A percentile compares a stretch with the other conserved stretches of the same genome.
phyloP scores from a whole-genome alignment of 2,329 filamentous ascomycete species.

The Verruconis gallopava region DNA sequence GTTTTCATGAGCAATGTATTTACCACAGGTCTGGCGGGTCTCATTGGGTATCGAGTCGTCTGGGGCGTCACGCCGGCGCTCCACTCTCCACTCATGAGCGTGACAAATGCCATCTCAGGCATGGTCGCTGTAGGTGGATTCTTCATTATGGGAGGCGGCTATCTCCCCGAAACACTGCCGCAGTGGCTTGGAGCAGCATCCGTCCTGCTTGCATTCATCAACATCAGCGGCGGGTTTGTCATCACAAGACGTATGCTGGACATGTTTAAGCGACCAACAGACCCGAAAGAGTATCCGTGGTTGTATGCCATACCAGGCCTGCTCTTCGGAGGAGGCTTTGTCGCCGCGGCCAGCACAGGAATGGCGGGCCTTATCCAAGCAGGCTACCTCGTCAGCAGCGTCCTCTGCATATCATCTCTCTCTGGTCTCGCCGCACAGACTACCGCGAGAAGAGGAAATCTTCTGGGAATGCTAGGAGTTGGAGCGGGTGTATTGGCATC shows the following conservation, averaged over 20 bases:
- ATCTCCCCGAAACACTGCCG: constrained; percentile 50
- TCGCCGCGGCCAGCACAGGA: constrained; percentile 68
- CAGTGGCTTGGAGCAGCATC: constrained; percentile 67
- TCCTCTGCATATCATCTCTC: constrained; percentile 75
- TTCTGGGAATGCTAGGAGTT: constrained; percentile 77
- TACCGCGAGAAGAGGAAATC: constrained; percentile 74
- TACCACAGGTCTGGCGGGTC: constrained; percentile 67
- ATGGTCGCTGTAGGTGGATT: constrained; percentile 80
- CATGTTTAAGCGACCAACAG: constrained; percentile 51
- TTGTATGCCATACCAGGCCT: constrained; percentile 66
- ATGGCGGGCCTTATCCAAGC: constrained; percentile 76
- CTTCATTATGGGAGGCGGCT: constrained; percentile 75
- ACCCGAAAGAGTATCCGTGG: constrained; percentile 81
- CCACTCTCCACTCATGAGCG: constrained; percentile 82
- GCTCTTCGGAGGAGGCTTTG: constrained; percentile 67
- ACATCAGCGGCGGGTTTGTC: constrained; percentile 78
- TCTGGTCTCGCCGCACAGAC: constrained; percentile 70
- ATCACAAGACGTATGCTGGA: constrained; percentile 90
- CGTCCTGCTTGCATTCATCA: constrained; percentile 75
- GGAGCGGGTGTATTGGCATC: constrained; percentile 73
- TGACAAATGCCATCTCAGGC: constrained; percentile 84
- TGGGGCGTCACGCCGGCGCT: constrained; percentile 77
- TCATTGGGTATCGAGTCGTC: constrained; percentile 79
- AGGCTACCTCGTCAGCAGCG: constrained; percentile 71
- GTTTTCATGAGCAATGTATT: constrained; percentile 83